Percentiles rank a stretch among this genome's conserved stretches.
Conservation (phyloP, 257 asterid species). For the Penstemon davidsonii region DNA sequence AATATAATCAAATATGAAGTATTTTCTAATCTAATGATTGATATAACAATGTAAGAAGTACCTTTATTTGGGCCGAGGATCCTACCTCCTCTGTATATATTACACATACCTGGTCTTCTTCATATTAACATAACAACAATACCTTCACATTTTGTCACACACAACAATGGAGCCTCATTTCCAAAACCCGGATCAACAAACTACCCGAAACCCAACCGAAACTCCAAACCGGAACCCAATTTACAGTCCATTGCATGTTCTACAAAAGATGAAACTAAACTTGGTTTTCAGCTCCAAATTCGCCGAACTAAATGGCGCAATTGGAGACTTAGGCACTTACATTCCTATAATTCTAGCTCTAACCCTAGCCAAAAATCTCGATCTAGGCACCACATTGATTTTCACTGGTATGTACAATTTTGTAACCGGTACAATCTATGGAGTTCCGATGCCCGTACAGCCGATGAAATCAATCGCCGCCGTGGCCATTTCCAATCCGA, state of each 20-base stretch:
- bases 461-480: slow-evolving; percentile 93
- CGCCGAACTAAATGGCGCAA: slow-evolving; percentile 79
- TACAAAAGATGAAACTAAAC: slow-evolving; percentile 40
- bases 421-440: slow-evolving; percentile 67
- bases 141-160: neutral
- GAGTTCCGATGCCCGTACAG: slow-evolving; percentile 85
- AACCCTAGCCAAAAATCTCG: slow-evolving; percentile 64
- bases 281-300: slow-evolving; percentile 51
- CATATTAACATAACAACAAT: neutral
- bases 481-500: slow-evolving; percentile 57
- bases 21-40: too few relatives aligned
- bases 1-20: too few relatives aligned
- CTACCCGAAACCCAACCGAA: slow-evolving; percentile 13
- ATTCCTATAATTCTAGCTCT: slow-evolving; percentile 66
- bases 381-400: slow-evolving; percentile 71
- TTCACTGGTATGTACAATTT: slow-evolving; percentile 70
- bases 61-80: too few relatives aligned
- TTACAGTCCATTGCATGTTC: neutral
- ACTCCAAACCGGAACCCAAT: neutral
- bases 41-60: too few relatives aligned
- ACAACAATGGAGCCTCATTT: slow-evolving; percentile 26
- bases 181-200: slow-evolving; percentile 14
- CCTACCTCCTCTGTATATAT: too few relatives aligned
- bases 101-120: too few relatives aligned
- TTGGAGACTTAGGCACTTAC: slow-evolving; percentile 85